A percentile compares a stretch with the other conserved stretches of the same genome.
phyloP scores from a whole-genome alignment of 352 stramenopile species.

The Phytophthora cryptogea region DNA sequence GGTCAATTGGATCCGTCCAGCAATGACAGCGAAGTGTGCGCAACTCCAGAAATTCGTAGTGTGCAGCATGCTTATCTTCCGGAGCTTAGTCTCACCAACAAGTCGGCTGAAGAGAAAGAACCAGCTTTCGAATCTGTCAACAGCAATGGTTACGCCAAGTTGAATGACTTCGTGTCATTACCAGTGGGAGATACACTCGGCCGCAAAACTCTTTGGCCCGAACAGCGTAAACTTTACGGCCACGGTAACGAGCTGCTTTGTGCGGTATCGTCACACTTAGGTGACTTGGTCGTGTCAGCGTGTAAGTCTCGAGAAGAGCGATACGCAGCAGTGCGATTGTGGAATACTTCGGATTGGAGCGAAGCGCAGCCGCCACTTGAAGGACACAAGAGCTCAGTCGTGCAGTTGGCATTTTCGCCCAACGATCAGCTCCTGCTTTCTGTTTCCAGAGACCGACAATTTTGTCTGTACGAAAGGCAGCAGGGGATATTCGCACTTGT shows the following conservation, averaged over 20 bases:
- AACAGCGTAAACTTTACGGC: conserved; percentile 78
- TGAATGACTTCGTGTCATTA: conserved; percentile 28
- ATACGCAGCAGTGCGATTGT: conserved; percentile 68
- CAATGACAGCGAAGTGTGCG: not conserved
- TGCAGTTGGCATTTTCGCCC: conserved; percentile 74
- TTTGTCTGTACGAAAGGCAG: conserved; percentile 61
- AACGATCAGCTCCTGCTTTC: conserved; percentile 66
- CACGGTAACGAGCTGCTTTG: conserved; percentile 83
- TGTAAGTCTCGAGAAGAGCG: conserved; percentile 80
- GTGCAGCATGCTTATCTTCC: conserved; percentile 72
- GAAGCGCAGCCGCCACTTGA: conserved; percentile 46
- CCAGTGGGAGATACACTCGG: conserved; percentile 66
- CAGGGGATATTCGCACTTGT: conserved; percentile 40
- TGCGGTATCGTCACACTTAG: conserved; percentile 56
- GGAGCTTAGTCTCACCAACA: conserved; percentile 82
- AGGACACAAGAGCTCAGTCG: conserved; percentile 81
- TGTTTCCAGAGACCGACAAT: conserved; percentile 74
- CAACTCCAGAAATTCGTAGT: not conserved
- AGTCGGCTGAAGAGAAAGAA: conserved; percentile 28
- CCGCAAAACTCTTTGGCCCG: conserved; percentile 77
- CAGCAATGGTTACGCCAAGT: conserved; percentile 35
- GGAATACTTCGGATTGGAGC: conserved; percentile 63
- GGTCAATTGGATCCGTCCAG: conserved; percentile 19
- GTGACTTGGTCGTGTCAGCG: conserved; percentile 61
- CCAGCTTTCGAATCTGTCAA: conserved; percentile 5